Evolutionary conservation across 1,139 yeast genomes (phyloP), one percentile per base, ranked within the genome.

Genomic region (Pichia sorboxylosa): DNA sequence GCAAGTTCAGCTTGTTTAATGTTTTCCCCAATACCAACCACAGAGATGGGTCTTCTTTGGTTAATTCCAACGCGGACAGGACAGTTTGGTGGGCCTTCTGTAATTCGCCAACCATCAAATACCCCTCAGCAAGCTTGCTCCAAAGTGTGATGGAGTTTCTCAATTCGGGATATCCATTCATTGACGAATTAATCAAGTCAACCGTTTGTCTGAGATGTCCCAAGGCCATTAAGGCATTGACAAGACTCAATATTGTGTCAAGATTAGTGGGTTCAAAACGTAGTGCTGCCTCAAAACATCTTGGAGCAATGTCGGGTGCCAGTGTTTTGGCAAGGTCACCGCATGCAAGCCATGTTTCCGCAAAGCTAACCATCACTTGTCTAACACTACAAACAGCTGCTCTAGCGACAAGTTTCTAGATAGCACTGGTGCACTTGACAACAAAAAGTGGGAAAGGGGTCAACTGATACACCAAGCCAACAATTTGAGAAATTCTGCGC

Each of bases 11-110:
- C 26, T 69, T 55, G 27, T 61, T 58, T 2, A 54, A 37, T n/a
- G 51, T 35, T 48, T 66, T 72, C 3, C 74, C 75, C 29, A 61
- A 57, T 13, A 66, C 45, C 5, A 69, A 46, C 64, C 73, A 63
- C 23, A 67, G 45, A 17, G 61, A 49, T 0, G 74, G 61, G 41
- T 69, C 69, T 2, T 63, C 61, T n/a, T 36, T 39, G 2, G 56
- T 42, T 14, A 63, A 42, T 31, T 58, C 62, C n/a, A 69, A 48
- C 1, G 73, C 72, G 17, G 65, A 57, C 32, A 59, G 63, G 14
- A 67, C 55, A 3, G 69, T 56, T 36, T 59, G 64, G 43, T 67
- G 72, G 0, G 77, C 73, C 39, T 67, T 71, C 31, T 68, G 73
- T 32, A 57, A 58, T 37, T 68, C 59, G 23, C 69, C 65, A 9